Percentiles rank a stretch among this genome's conserved stretches.
Conservation (phyloP, 1,139 yeast genomes). For the Yamadazyma diddensiae region DNA sequence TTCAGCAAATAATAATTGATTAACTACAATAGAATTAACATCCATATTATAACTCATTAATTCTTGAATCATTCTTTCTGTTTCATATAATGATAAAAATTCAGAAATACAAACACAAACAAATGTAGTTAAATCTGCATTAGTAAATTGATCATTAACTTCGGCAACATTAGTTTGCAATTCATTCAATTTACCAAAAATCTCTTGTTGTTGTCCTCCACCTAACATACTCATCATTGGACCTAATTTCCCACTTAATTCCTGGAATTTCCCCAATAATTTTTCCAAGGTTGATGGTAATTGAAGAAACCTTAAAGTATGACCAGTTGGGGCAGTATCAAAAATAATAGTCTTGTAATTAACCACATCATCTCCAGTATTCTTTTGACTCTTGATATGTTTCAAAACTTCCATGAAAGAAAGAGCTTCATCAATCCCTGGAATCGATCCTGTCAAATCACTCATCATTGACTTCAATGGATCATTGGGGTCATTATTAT, state of each 20-base stretch:
- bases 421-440: slow-evolving; percentile 97
- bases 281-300: slow-evolving; percentile 89
- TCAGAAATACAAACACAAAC: slow-evolving; percentile 97
- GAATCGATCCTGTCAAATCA: slow-evolving; percentile 91
- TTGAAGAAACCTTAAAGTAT: slow-evolving; percentile 89
- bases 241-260: slow-evolving; percentile 81
- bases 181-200: slow-evolving; percentile 77
- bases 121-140: slow-evolving; percentile 94
- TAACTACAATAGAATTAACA: slow-evolving; percentile 91
- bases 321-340: slow-evolving; percentile 99
- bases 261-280: slow-evolving; percentile 81
- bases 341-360: slow-evolving; percentile 84
- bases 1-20: slow-evolving; percentile 86
- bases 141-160: slow-evolving; percentile 90
- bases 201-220: slow-evolving; percentile 69
- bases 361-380: slow-evolving; percentile 20
- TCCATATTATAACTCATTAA: slow-evolving; percentile 92
- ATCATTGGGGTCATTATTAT: slow-evolving; percentile 56
- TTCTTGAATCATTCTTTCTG: slow-evolving; percentile 96
- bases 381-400: slow-evolving; percentile 80
- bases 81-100: slow-evolving; percentile 90
- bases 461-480: slow-evolving; percentile 74
- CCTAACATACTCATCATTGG: slow-evolving; percentile 82
- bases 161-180: slow-evolving; percentile 80
- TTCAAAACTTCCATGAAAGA: slow-evolving; percentile 97